Conservation (phyloP, 768 basidiomycete genomes). For the Suillus spraguei region DNA sequence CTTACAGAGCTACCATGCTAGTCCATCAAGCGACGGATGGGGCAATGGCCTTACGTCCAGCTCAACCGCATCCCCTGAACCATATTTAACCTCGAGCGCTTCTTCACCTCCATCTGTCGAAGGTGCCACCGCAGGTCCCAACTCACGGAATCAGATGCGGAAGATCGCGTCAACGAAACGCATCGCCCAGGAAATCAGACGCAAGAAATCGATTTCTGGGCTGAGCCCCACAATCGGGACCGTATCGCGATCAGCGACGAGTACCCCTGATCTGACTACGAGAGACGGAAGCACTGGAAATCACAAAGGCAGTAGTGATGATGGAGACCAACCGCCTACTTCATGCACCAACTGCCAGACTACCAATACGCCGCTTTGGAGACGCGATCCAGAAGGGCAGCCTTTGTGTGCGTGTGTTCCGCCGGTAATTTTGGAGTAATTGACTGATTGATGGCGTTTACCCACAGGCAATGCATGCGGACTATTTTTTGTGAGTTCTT, state of each 20-base stretch:
- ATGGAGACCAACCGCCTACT: constrained; percentile 73
- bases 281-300: constrained; percentile 32
- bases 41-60: constrained; percentile 68
- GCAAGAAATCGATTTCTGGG: constrained; percentile 48
- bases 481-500: constrained; percentile 80
- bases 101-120: constrained; percentile 76
- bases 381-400: constrained; percentile 90
- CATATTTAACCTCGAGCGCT: constrained; percentile 66
- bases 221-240: constrained; percentile 27
- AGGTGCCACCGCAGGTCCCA: constrained; percentile 36
- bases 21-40: constrained; percentile 85
- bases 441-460: constrained; percentile 16
- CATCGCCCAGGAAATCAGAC: constrained; percentile 53
- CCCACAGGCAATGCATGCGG: constrained; percentile 84
- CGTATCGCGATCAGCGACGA: constrained; percentile 55
- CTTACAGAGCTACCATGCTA: constrained; percentile 63
- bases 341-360: constrained; percentile 95
- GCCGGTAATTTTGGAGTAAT: constrained; percentile 10
- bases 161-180: constrained; percentile 72
- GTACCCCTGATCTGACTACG: constrained; percentile 62
- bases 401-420: constrained; percentile 69
- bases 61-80: constrained; percentile 74
- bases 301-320: constrained; percentile 53
- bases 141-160: constrained; percentile 40
- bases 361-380: constrained; percentile 93